These are phyloP conservation scores for Pichiaceae sp. DNA, from an alignment of 1,139 yeast species.

Conservation along the genomic window DNA sequence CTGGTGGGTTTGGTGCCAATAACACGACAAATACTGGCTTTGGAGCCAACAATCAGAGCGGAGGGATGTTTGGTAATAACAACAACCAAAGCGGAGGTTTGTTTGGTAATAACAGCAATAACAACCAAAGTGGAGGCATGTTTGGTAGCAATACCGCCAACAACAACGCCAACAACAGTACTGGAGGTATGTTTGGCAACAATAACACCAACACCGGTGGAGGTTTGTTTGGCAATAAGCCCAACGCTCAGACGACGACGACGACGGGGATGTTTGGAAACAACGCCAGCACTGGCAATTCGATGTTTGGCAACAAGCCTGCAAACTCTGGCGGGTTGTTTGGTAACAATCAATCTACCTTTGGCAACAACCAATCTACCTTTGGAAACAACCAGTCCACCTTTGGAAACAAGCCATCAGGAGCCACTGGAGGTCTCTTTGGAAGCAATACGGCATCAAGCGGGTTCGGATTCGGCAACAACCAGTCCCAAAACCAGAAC, in stretches of 20 bases:
- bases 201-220: conserved; percentile 18
- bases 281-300: conserved; percentile 7
- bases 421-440: conserved; percentile 28
- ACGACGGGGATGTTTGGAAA: conserved; percentile 27
- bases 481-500: conserved; percentile 7
- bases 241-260: too few relatives aligned
- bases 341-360: conserved; percentile 1
- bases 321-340: not conserved
- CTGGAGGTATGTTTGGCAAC: conserved; percentile 17
- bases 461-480: conserved; percentile 5
- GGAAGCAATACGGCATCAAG: conserved; percentile 19
- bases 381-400: conserved; percentile 7
- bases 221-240: conserved; percentile 28
- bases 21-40: not conserved
- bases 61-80: conserved; percentile 22
- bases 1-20: not conserved
- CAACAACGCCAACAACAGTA: conserved; percentile 6
- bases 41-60: conserved; percentile 1
- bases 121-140: conserved; percentile 17
- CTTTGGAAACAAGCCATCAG: conserved; percentile 28
- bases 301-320: conserved; percentile 13
- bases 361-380: conserved; percentile 1
- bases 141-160: conserved; percentile 6
- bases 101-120: conserved; percentile 20
- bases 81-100: conserved; percentile 11